Conservation (phyloP, 2,329 filamentous ascomycete genomes). For the Stachybotrys echinatus region DNA sequence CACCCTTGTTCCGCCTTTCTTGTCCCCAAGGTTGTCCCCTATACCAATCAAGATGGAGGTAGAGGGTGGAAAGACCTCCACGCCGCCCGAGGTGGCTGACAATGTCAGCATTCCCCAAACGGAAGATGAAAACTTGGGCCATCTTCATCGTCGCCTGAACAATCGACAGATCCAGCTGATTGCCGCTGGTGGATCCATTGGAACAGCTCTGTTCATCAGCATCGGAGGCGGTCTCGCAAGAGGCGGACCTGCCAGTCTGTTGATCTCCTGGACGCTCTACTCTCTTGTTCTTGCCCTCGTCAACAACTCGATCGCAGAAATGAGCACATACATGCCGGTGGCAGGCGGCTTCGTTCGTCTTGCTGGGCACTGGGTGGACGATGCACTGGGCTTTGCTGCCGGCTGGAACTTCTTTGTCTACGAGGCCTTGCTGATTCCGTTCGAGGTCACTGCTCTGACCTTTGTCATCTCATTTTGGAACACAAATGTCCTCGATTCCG, state of each 20-base stretch:
- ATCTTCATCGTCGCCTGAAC: slow-evolving; percentile 36
- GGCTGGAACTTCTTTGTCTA: slow-evolving; percentile 48
- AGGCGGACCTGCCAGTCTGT: slow-evolving; percentile 37
- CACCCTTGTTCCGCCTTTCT: too few species aligned
- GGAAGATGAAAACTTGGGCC: slow-evolving; percentile 10
- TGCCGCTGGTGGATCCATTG: slow-evolving; percentile 50
- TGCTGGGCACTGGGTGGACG: slow-evolving; percentile 54
- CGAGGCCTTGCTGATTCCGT: slow-evolving; percentile 43
- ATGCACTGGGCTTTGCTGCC: slow-evolving; percentile 38
- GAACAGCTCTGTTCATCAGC: slow-evolving; percentile 51
- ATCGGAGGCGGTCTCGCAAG: slow-evolving; percentile 45
- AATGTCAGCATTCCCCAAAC: neutral
- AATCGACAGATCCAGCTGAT: slow-evolving; percentile 51
- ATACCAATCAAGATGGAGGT: slow-evolving; percentile 1
- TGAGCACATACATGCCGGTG: slow-evolving; percentile 56
- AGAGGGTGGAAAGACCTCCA: slow-evolving; percentile 19
- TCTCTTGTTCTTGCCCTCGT: slow-evolving; percentile 47
- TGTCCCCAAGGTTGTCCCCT: too few species aligned
- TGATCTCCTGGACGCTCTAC: slow-evolving; percentile 52
- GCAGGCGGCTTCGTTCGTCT: slow-evolving; percentile 56
- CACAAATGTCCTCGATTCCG: slow-evolving; percentile 20
- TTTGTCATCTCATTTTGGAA: slow-evolving; percentile 46
- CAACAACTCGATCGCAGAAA: slow-evolving; percentile 59
- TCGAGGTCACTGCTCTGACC: slow-evolving; percentile 45
- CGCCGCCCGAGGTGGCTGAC: slow-evolving; percentile 13